phyloP scores from a whole-genome alignment of 192 early-diverging fungal species.

The Mortierella claussenii region DNA sequence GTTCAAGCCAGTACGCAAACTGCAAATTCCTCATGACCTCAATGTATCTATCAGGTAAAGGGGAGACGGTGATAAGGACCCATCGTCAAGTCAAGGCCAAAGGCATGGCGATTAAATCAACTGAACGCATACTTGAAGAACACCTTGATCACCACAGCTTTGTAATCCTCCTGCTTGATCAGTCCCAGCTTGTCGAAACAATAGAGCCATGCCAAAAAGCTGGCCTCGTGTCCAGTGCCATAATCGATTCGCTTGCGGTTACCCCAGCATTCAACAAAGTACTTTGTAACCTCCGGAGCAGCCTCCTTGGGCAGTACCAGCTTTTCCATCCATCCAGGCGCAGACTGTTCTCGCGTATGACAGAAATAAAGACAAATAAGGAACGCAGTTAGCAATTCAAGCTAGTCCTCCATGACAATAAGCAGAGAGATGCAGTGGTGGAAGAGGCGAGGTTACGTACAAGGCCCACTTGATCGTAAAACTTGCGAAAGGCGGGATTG shows the following conservation, averaged over 20 bases:
- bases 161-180: constrained; percentile 74
- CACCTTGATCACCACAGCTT: constrained; percentile 80
- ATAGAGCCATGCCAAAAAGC: constrained; percentile 87
- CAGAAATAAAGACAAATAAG: constrained; percentile 3
- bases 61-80: background rate
- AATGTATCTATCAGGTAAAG: constrained; percentile 71
- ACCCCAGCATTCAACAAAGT: constrained; percentile 89
- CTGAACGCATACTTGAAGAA: constrained; percentile 67
- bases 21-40: constrained; percentile 90
- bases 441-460: constrained; percentile 12
- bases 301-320: constrained; percentile 47
- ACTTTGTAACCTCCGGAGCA: constrained; percentile 70
- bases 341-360: constrained; percentile 20
- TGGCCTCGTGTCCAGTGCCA: constrained; percentile 96
- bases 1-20: constrained; percentile 94
- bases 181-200: constrained; percentile 83
- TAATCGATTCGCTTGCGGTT: constrained; percentile 95
- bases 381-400: no score
- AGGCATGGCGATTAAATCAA: background rate
- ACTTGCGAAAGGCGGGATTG: constrained; percentile 92
- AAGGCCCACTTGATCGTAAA: constrained; percentile 80
- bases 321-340: constrained; percentile 42
- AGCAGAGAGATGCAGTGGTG: background rate
- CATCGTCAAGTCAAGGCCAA: background rate
- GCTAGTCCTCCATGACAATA: no score